phyloP scores from a whole-genome alignment of 2,329 filamentous ascomycete species.

The Colletotrichum abscissum region DNA sequence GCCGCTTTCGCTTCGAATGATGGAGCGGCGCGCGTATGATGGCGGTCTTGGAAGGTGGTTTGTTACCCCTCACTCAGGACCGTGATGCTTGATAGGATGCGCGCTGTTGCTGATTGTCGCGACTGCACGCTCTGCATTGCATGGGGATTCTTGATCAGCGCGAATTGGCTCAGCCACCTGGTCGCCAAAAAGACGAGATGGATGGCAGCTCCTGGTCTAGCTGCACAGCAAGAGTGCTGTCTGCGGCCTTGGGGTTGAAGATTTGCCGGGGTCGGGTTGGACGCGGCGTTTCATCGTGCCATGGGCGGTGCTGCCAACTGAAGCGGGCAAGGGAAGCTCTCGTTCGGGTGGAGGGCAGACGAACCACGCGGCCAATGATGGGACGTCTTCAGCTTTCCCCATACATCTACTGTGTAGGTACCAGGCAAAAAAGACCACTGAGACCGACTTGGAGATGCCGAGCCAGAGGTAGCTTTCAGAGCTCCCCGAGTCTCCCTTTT shows the following conservation, averaged over 20 bases:
- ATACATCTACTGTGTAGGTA: background rate
- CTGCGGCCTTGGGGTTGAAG: slow-evolving; percentile 20
- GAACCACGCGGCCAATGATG: slow-evolving; percentile 27
- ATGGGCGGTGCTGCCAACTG: slow-evolving; percentile 28
- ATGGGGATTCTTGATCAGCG: background rate
- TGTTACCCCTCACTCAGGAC: slow-evolving; percentile 28
- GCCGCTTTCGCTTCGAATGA: slow-evolving; percentile 4
- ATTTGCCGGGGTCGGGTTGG: slow-evolving; percentile 19
- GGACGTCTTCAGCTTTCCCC: background rate
- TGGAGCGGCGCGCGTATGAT: slow-evolving; percentile 29
- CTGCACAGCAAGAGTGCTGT: too few species aligned
- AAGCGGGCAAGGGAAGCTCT: slow-evolving; percentile 15
- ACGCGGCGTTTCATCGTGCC: slow-evolving; percentile 26
- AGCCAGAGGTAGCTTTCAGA: background rate
- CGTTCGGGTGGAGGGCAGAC: slow-evolving; percentile 28
- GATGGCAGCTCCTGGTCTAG: background rate
- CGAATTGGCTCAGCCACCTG: background rate
- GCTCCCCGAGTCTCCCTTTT: too few species aligned
- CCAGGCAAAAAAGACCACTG: background rate
- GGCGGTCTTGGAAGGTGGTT: slow-evolving; percentile 21
- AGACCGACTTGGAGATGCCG: slow-evolving; percentile 24
- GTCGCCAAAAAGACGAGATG: background rate
- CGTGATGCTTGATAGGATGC: slow-evolving; percentile 17
- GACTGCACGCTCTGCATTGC: slow-evolving; percentile 18
- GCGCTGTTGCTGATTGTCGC: background rate